A percentile compares a stretch with the other conserved stretches of the same genome.
Evolutionary conservation across 768 basidiomycete genomes (phyloP).

Genomic region (Mycena chlorophos): DNA sequence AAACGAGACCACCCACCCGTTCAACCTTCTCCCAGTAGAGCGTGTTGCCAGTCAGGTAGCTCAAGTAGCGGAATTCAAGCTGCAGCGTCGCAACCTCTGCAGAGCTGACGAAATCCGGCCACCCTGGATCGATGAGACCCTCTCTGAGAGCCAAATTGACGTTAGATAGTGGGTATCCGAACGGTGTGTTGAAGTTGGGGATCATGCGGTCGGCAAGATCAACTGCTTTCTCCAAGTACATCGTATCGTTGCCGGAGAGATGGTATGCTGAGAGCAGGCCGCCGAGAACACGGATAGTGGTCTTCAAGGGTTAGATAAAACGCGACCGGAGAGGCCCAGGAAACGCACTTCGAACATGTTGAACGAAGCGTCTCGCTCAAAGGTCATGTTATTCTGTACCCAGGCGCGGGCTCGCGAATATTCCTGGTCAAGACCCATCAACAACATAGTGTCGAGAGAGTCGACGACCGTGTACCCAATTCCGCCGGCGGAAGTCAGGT

Average conservation of each 20-base stretch:
- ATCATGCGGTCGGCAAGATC: slow-evolving; percentile 88
- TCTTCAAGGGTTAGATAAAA: slow-evolving; percentile 44
- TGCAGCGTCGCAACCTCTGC: slow-evolving; percentile 90
- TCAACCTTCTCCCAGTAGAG: slow-evolving; percentile 83
- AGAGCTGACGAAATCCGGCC: slow-evolving; percentile 65
- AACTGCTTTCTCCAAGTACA: slow-evolving; percentile 74
- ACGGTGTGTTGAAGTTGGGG: slow-evolving; percentile 76
- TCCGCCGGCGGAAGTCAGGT: slow-evolving; percentile 76
- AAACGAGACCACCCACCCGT: slow-evolving; percentile 49
- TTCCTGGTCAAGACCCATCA: slow-evolving; percentile 83
- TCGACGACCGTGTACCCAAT: slow-evolving; percentile 91
- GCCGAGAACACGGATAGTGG: slow-evolving; percentile 89
- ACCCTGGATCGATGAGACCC: slow-evolving; percentile 62
- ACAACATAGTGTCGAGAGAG: slow-evolving; percentile 80
- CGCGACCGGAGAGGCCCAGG: neutral
- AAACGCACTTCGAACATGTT: slow-evolving; percentile 86
- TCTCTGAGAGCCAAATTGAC: slow-evolving; percentile 67
- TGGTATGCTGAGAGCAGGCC: slow-evolving; percentile 87
- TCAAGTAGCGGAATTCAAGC: slow-evolving; percentile 89
- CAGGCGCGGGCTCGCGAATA: slow-evolving; percentile 76
- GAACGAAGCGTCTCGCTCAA: slow-evolving; percentile 76
- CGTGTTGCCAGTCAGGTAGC: slow-evolving; percentile 71
- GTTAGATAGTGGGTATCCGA: slow-evolving; percentile 78
- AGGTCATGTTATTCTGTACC: slow-evolving; percentile 67
- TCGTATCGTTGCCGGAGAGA: slow-evolving; percentile 62